These are phyloP conservation scores for Sporothrix phasma DNA, from an alignment of 2,329 filamentous ascomycete species.

Conservation along the genomic window DNA sequence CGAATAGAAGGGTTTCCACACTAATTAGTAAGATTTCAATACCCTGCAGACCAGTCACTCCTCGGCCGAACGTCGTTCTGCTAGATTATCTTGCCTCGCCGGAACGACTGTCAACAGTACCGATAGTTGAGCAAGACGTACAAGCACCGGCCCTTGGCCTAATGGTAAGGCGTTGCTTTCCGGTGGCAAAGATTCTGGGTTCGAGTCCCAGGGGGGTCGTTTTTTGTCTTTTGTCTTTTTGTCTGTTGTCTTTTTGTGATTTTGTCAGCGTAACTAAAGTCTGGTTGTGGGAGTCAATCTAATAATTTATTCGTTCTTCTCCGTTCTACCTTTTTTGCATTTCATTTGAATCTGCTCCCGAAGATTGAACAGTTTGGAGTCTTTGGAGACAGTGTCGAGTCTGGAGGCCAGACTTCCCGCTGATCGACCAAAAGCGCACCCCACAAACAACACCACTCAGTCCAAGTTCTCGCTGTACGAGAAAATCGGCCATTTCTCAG, in stretches of 20 bases:
- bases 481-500: not conserved
- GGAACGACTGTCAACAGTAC: not conserved
- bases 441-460: too few species aligned
- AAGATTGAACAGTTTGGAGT: not conserved
- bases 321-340: not conserved
- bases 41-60: not conserved
- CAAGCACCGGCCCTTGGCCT: not conserved
- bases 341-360: not conserved
- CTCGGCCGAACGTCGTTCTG: too few species aligned
- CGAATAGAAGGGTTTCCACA: too few species aligned
- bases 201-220: not conserved
- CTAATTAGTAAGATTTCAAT: conserved; percentile 8
- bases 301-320: not conserved
- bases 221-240: not conserved
- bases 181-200: not conserved
- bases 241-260: not conserved
- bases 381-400: not conserved
- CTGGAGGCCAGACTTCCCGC: not conserved
- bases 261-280: too few species aligned
- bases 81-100: not conserved
- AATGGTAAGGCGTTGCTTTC: conserved; percentile 1
- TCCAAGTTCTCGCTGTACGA: too few species aligned
- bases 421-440: not conserved
- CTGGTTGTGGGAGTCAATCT: not conserved
- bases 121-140: not conserved